Conservation (phyloP, 305 asterid species). For the Solanum chacoense region DNA sequence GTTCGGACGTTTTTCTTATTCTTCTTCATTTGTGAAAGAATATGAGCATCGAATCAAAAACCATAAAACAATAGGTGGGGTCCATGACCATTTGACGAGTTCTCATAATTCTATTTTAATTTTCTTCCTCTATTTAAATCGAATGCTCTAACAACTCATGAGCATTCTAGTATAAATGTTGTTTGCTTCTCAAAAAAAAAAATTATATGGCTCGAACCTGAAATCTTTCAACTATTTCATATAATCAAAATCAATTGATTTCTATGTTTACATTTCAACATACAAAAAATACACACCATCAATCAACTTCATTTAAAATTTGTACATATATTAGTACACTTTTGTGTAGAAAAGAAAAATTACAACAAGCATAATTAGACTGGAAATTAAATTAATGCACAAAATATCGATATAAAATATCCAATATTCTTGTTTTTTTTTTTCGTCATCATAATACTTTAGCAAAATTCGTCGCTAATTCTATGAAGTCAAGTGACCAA, state of each 20-base stretch:
- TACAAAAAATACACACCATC: not conserved
- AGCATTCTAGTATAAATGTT: not conserved
- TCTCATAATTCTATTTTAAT: not conserved
- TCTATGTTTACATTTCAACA: not conserved
- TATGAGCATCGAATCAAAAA: too few relatives aligned
- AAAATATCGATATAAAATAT: not conserved
- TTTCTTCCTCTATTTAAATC: not conserved
- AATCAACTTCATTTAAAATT: not conserved
- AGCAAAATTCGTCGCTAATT: not conserved
- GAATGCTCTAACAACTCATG: not conserved
- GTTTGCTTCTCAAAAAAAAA: not conserved
- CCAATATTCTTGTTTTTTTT: not conserved
- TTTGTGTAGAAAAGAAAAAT: not conserved
- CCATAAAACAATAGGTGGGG: too few relatives aligned
- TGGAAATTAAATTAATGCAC: not conserved
- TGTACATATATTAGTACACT: not conserved
- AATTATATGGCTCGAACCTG: not conserved
- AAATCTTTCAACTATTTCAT: not conserved
- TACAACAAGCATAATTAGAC: not conserved
- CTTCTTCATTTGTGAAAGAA: too few relatives aligned
- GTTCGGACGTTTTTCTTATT: not conserved
- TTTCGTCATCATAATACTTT: not conserved
- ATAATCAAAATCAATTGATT: not conserved
- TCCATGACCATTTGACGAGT: not conserved
- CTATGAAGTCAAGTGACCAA: slow-evolving; percentile 9